These are phyloP conservation scores for Aspergillus sp. DNA, from an alignment of 2,329 filamentous ascomycete species.

Conservation along the genomic window DNA sequence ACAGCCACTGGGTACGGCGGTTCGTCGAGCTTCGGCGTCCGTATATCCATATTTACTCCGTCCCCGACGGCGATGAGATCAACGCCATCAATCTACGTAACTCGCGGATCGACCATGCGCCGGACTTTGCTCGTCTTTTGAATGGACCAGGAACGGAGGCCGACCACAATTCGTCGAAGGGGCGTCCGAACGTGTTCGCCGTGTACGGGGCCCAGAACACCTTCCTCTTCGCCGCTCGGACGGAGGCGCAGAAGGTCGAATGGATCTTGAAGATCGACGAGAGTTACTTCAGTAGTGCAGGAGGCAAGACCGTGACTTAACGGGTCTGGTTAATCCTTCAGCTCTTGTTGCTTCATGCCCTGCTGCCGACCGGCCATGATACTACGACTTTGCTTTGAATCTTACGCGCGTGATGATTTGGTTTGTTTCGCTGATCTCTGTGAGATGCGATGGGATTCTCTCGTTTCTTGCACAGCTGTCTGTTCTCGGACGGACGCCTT, in stretches of 20 bases:
- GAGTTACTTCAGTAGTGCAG: slow-evolving; percentile 57
- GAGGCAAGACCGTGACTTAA: slow-evolving; percentile 24
- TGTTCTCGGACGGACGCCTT: not conserved
- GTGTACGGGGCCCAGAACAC: slow-evolving; percentile 93
- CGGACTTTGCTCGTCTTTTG: slow-evolving; percentile 78
- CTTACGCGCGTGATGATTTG: slow-evolving; percentile 13
- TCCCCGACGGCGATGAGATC: slow-evolving; percentile 83
- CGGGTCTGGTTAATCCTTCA: slow-evolving; percentile 20
- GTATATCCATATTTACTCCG: slow-evolving; percentile 86
- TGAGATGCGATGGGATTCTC: slow-evolving; percentile 7
- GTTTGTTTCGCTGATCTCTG: slow-evolving; percentile 5
- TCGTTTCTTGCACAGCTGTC: not conserved
- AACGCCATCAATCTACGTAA: slow-evolving; percentile 86
- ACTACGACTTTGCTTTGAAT: slow-evolving; percentile 1
- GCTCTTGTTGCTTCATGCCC: not conserved
- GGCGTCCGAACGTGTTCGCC: slow-evolving; percentile 77
- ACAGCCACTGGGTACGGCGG: slow-evolving; percentile 80
- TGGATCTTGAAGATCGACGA: slow-evolving; percentile 97
- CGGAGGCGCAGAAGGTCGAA: slow-evolving; percentile 88
- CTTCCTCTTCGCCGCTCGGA: slow-evolving; percentile 87
- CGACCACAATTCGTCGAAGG: slow-evolving; percentile 39
- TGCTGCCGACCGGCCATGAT: not conserved
- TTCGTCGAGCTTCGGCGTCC: slow-evolving; percentile 90
- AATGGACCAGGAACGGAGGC: slow-evolving; percentile 45
- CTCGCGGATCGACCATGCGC: slow-evolving; percentile 86